phyloP scores from a whole-genome alignment of 2,329 filamentous ascomycete species.

The Penicillium sp. region DNA sequence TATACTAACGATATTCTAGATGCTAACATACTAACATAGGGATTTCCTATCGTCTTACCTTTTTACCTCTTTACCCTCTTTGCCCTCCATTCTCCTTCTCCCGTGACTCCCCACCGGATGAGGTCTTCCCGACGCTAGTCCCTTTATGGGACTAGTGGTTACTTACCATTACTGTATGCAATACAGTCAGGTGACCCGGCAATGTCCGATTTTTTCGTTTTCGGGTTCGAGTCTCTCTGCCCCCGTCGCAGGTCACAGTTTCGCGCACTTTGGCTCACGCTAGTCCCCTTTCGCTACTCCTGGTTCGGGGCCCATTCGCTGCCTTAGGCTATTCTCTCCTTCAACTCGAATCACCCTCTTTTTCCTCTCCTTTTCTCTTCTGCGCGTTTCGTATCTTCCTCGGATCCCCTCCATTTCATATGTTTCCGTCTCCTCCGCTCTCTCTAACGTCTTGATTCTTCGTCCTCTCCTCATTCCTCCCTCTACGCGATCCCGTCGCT shows the following conservation, averaged over 20 bases:
- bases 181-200: neutral
- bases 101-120: slow-evolving; percentile 17
- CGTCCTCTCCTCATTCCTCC: slow-evolving; percentile 1
- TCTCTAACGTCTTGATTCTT: slow-evolving; percentile 1
- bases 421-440: slow-evolving; percentile 6
- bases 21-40: slow-evolving; percentile 5
- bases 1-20: slow-evolving; percentile 4
- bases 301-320: slow-evolving; percentile 20
- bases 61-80: neutral
- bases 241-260: neutral
- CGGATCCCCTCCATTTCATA: slow-evolving; percentile 14
- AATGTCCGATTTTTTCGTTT: slow-evolving; percentile 10
- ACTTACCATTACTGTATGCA: slow-evolving; percentile 1
- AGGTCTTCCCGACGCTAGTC: slow-evolving; percentile 13
- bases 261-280: slow-evolving; percentile 8
- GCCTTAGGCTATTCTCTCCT: slow-evolving; percentile 25
- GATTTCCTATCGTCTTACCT: neutral
- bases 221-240: slow-evolving; percentile 7
- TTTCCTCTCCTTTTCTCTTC: slow-evolving; percentile 23
- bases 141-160: slow-evolving; percentile 1
- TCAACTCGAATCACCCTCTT: slow-evolving; percentile 23
- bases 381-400: slow-evolving; percentile 16
- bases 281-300: slow-evolving; percentile 17
- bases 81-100: neutral
- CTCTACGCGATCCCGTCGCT: slow-evolving; percentile 17